Evolutionary conservation across 2,329 filamentous ascomycete genomes (phyloP).

Genomic region (Colletotrichum scovillei): DNA sequence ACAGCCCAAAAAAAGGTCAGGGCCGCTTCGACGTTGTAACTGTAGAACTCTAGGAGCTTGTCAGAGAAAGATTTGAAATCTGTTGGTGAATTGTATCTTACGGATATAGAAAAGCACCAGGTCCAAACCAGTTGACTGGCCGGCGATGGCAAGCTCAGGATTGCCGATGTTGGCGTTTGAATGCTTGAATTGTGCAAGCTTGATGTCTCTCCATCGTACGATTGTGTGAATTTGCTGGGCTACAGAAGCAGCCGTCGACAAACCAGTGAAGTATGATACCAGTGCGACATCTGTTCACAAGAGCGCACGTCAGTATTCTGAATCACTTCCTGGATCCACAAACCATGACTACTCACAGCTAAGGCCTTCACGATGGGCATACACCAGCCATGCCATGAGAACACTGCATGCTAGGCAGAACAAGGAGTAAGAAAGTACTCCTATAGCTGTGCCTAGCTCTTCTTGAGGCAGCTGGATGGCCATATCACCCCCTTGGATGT

Average conservation of each 20-base stretch:
- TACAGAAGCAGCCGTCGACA: constrained; percentile 52
- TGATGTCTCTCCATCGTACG: constrained; percentile 51
- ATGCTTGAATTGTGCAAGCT: constrained; percentile 51
- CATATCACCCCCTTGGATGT: constrained; percentile 43
- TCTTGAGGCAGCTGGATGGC: constrained; percentile 48
- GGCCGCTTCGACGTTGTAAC: constrained; percentile 61
- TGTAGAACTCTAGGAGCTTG: constrained; percentile 56
- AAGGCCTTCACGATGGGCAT: constrained; percentile 51
- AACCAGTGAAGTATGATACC: constrained; percentile 48
- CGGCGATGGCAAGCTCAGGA: constrained; percentile 55
- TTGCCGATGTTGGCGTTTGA: constrained; percentile 46
- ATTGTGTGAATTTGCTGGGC: constrained; percentile 57
- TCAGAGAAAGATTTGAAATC: constrained; percentile 12
- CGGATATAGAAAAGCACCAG: constrained; percentile 60
- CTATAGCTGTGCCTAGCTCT: constrained; percentile 46
- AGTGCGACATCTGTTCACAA: constrained; percentile 52
- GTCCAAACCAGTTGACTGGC: constrained; percentile 53
- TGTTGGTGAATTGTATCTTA: constrained; percentile 41
- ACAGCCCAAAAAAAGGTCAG: constrained; percentile 58
- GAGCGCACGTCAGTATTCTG: constrained; percentile 13
- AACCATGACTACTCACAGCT: constrained; percentile 49
- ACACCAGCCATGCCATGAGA: constrained; percentile 51
- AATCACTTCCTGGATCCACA: neutral
- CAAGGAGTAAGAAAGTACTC: constrained; percentile 49
- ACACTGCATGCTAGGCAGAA: constrained; percentile 46